A percentile compares a stretch with the other conserved stretches of the same genome.
phyloP scores from a whole-genome alignment of 2,329 filamentous ascomycete genomes.

The Chaetomium sp. region DNA sequence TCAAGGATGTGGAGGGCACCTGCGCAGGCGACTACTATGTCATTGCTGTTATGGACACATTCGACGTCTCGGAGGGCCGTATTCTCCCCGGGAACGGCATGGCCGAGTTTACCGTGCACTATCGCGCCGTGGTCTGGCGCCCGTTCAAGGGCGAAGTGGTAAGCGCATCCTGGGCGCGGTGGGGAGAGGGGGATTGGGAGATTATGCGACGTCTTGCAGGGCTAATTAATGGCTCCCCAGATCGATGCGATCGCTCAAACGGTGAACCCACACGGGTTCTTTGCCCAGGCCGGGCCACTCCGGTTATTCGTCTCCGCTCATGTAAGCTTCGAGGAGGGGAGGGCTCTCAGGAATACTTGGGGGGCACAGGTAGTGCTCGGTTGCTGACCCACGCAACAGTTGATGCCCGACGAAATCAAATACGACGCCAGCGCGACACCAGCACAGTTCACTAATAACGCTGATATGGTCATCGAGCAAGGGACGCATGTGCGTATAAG shows the following conservation, averaged over 20 bases:
- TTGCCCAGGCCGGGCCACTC: slow-evolving; percentile 72
- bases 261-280: slow-evolving; percentile 89
- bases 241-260: slow-evolving; percentile 90
- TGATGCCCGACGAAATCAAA: slow-evolving; percentile 87
- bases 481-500: slow-evolving; percentile 91
- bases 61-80: slow-evolving; percentile 87
- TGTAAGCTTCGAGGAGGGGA: slow-evolving; percentile 45
- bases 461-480: slow-evolving; percentile 87
- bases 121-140: slow-evolving; percentile 93
- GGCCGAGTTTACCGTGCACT: slow-evolving; percentile 90
- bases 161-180: slow-evolving; percentile 25
- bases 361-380: background rate
- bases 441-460: slow-evolving; percentile 94
- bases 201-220: background rate
- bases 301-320: slow-evolving; percentile 74
- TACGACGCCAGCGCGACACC: slow-evolving; percentile 94
- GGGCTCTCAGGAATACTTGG: background rate
- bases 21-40: slow-evolving; percentile 97
- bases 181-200: slow-evolving; percentile 27
- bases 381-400: slow-evolving; percentile 41
- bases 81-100: slow-evolving; percentile 87
- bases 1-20: slow-evolving; percentile 89
- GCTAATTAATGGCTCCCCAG: slow-evolving; percentile 38
- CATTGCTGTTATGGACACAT: slow-evolving; percentile 94
- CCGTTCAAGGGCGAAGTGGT: slow-evolving; percentile 98